Conservation (phyloP, 495 filamentous ascomycete species). For the Collariella sp. region DNA sequence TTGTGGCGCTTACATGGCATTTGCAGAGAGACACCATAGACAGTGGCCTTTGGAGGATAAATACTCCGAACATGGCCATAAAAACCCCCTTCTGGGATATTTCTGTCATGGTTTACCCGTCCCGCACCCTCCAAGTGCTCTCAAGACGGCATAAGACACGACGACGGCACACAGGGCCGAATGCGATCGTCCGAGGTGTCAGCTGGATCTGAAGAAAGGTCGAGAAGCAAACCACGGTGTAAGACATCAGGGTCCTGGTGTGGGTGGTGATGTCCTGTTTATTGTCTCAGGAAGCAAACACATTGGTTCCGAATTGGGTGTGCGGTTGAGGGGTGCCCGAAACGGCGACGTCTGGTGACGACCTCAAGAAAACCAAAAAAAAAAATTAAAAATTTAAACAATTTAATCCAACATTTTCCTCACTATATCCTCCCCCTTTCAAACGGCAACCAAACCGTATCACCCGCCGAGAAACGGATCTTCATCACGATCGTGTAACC, state of each 20-base stretch:
- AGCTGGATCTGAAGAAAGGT: background rate
- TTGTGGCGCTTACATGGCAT: too few relatives aligned
- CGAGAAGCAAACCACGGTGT: slow-evolving; percentile 6
- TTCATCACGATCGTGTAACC: background rate
- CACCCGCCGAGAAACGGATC: background rate
- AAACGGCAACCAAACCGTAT: background rate
- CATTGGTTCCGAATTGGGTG: background rate
- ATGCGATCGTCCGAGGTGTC: slow-evolving; percentile 3
- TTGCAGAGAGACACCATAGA: too few relatives aligned
- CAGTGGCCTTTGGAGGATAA: background rate
- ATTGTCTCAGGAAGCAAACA: slow-evolving; percentile 1
- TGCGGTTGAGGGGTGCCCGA: background rate
- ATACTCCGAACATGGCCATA: too few relatives aligned
- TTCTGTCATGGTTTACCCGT: background rate
- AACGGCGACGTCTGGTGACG: background rate
- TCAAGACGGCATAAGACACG: slow-evolving; percentile 3
- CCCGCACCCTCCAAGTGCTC: background rate
- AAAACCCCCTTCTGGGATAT: background rate
- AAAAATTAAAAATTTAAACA: background rate
- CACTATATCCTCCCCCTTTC: background rate
- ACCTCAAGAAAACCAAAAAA: background rate
- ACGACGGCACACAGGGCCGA: background rate
- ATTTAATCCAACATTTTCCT: background rate
- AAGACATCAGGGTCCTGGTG: slow-evolving; percentile 5
- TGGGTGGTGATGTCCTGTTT: background rate